A percentile compares a stretch with the other conserved stretches of the same genome.
phyloP scores from a whole-genome alignment of 495 filamentous ascomycete genomes.

The Haplographium delicatum region DNA sequence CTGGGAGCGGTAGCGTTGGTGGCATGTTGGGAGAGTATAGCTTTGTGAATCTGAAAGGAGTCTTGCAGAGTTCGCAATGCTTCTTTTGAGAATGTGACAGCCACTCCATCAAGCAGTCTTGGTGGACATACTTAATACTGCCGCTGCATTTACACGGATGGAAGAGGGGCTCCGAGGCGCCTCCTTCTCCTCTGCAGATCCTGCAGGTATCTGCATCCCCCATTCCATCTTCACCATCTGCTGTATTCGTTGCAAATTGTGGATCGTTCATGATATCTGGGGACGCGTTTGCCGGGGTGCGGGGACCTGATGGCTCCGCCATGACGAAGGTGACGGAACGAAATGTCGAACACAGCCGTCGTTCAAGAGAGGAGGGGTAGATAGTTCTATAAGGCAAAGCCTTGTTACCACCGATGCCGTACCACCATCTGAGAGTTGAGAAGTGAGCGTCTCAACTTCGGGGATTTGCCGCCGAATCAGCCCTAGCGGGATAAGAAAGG shows the following conservation, averaged over 20 bases:
- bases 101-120: conserved; percentile 98
- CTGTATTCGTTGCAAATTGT: conserved; percentile 37
- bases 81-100: conserved; percentile 97
- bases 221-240: conserved; percentile 20
- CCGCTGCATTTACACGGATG: conserved; percentile 98
- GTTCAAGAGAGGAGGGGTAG: not conserved
- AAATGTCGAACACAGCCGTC: too few species aligned
- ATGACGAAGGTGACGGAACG: too few species aligned
- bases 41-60: conserved; percentile 95
- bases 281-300: not conserved
- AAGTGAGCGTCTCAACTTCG: conserved; percentile 2
- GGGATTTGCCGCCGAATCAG: not conserved
- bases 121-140: conserved; percentile 97
- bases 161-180: conserved; percentile 82
- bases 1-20: conserved; percentile 62
- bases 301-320: not conserved
- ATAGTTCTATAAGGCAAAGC: conserved; percentile 18
- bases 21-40: conserved; percentile 95
- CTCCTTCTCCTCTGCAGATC: conserved; percentile 89
- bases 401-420: conserved; percentile 11
- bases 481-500: not conserved
- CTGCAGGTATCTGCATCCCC: conserved; percentile 76
- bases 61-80: conserved; percentile 99
- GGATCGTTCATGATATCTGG: conserved; percentile 67
- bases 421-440: conserved; percentile 17